Conservation (phyloP, 1,139 yeast genomes). For the Saccharomyces hybrid region DNA sequence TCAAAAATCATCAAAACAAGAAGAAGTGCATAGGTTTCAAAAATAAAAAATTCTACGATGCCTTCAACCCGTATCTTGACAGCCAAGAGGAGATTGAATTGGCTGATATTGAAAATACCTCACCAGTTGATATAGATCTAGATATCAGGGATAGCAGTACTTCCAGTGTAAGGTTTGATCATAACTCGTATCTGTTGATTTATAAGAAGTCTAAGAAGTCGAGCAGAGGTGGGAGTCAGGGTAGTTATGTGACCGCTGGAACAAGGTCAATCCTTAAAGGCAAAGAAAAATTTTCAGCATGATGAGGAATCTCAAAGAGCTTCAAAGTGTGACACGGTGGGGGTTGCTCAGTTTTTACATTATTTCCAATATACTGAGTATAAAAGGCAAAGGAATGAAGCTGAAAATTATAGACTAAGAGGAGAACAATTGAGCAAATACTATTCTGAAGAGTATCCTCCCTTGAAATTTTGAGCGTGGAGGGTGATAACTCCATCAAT, state of each 20-base stretch:
- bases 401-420: constrained; percentile 18
- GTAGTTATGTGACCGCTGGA: constrained; percentile 2
- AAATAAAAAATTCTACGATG: constrained; percentile 18
- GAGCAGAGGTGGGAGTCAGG: neutral
- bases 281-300: constrained; percentile 17
- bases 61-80: constrained; percentile 2
- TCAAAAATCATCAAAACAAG: constrained; percentile 8
- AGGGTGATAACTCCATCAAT: constrained; percentile 4
- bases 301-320: constrained; percentile 20
- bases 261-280: constrained; percentile 23
- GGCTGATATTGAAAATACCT: constrained; percentile 1
- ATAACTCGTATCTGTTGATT: constrained; percentile 20
- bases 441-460: constrained; percentile 19
- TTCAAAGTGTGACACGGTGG: constrained; percentile 22
- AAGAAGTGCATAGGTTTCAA: constrained; percentile 11
- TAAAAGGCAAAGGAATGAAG: constrained; percentile 16
- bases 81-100: constrained; percentile 2
- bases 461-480: constrained; percentile 12
- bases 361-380: constrained; percentile 21
- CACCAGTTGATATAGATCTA: constrained; percentile 5
- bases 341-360: constrained; percentile 17
- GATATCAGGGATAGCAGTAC: constrained; percentile 4
- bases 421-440: constrained; percentile 22
- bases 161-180: constrained; percentile 23
- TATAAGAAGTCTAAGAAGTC: constrained; percentile 16